Evolutionary conservation across 805 yeast species (phyloP).

Genomic region (Monosporozyma solicola): DNA sequence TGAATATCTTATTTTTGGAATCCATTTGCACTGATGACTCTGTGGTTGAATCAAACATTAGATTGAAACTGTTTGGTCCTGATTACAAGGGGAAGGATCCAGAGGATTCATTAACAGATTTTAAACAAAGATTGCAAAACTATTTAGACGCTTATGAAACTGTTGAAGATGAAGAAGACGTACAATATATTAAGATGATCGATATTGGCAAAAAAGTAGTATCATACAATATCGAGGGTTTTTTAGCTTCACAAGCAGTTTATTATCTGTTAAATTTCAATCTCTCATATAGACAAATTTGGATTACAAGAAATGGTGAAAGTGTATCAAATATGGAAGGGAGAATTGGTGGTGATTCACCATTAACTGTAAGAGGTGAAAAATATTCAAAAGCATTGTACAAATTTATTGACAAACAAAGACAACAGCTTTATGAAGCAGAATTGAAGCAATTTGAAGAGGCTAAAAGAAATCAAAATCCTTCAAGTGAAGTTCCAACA

Average conservation of each 20-base stretch:
- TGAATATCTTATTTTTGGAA: constrained; percentile 79
- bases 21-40: constrained; percentile 75
- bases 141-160: constrained; percentile 88
- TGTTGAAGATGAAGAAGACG: constrained; percentile 63
- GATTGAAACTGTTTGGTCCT: constrained; percentile 84
- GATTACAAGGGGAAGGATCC: constrained; percentile 85
- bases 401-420: constrained; percentile 62
- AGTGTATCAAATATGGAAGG: constrained; percentile 78
- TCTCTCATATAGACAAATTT: constrained; percentile 78
- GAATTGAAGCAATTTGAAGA: constrained; percentile 37
- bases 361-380: constrained; percentile 67
- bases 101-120: constrained; percentile 68
- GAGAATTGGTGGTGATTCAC: constrained; percentile 85
- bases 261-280: constrained; percentile 86
- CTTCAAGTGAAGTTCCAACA: constrained; percentile 15
- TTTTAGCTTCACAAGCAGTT: constrained; percentile 85
- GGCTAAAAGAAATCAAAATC: constrained; percentile 3
- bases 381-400: constrained; percentile 66
- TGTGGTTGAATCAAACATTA: constrained; percentile 73
- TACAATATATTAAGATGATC: constrained; percentile 89
- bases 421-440: constrained; percentile 53
- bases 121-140: constrained; percentile 67
- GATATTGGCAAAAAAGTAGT: constrained; percentile 93
- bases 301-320: constrained; percentile 95
- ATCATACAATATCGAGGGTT: constrained; percentile 80